phyloP scores from a whole-genome alignment of 2,329 filamentous ascomycete species.

The Fusarium paranaense region DNA sequence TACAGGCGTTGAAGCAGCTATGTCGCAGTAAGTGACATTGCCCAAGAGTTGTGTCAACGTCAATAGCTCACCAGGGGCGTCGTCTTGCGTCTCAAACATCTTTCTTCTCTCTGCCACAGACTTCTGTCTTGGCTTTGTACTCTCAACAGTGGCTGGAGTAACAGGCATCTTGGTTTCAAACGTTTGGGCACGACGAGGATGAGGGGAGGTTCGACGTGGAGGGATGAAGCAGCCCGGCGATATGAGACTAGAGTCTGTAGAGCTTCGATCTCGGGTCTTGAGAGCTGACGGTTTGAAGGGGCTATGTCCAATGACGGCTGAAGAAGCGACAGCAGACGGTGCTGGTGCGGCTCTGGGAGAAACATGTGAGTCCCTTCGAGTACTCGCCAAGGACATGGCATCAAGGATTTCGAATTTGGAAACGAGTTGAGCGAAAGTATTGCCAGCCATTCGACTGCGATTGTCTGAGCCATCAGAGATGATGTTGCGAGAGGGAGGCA shows the following conservation, averaged over 20 bases:
- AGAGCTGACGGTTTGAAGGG: neutral
- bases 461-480: constrained; percentile 8
- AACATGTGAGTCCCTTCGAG: neutral
- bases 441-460: constrained; percentile 10
- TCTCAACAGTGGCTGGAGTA: neutral
- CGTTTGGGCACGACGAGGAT: constrained; percentile 22
- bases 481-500: constrained; percentile 16
- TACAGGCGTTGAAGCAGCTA: neutral
- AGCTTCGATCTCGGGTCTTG: constrained; percentile 4
- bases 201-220: neutral
- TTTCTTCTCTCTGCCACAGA: constrained; percentile 42
- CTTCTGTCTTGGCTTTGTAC: constrained; percentile 25
- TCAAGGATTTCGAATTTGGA: constrained; percentile 52
- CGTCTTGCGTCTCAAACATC: constrained; percentile 31
- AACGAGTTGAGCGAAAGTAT: constrained; percentile 47
- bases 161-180: constrained; percentile 13
- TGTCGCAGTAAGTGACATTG: neutral
- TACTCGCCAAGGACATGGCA: constrained; percentile 13
- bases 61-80: constrained; percentile 8
- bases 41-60: neutral
- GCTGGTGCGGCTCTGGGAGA: neutral
- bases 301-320: no score
- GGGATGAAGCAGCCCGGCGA: constrained; percentile 10
- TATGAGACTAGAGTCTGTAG: constrained; percentile 5
- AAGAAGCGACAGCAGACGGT: no score